These are phyloP conservation scores for Sporothrix euskadiensis DNA, from an alignment of 2,329 filamentous ascomycete species.

Conservation along the genomic window DNA sequence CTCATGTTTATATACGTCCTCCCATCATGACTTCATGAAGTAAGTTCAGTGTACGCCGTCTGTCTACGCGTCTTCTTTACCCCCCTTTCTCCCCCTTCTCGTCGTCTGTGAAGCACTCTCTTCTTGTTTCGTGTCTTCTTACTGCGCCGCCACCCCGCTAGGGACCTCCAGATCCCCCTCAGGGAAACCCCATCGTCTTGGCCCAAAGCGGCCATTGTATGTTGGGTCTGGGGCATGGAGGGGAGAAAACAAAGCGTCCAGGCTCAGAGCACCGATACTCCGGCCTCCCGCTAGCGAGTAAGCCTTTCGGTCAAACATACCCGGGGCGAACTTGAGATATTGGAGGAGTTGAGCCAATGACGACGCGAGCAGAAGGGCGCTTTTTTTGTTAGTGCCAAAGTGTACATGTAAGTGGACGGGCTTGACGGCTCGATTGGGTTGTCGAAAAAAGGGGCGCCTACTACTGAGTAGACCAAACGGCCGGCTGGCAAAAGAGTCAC, in stretches of 20 bases:
- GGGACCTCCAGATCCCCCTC: conserved; percentile 16
- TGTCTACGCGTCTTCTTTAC: conserved; percentile 15
- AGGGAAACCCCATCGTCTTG: not conserved
- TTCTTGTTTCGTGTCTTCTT: not conserved
- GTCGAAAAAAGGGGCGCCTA: not conserved
- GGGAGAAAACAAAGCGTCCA: not conserved
- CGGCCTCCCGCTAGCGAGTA: conserved; percentile 9
- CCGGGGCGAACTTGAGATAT: conserved; percentile 12
- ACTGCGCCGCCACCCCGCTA: not conserved
- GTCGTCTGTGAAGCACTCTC: not conserved
- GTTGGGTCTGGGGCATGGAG: not conserved
- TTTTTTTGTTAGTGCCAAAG: not conserved
- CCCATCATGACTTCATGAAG: conserved; percentile 17
- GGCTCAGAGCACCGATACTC: not conserved
- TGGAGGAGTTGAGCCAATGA: conserved; percentile 4
- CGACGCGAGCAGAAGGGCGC: not conserved
- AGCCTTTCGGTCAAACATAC: conserved; percentile 19
- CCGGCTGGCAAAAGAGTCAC: conserved; percentile 15
- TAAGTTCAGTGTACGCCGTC: not conserved
- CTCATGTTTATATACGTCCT: not conserved
- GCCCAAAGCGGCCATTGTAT: not conserved
- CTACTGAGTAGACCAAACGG: not conserved
- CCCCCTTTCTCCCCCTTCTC: not conserved
- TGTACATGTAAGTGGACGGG: not conserved
- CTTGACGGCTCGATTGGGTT: not conserved